phyloP scores from a whole-genome alignment of 1,284 basidiomycete genomes.

The Marasmius tenuissimus region DNA sequence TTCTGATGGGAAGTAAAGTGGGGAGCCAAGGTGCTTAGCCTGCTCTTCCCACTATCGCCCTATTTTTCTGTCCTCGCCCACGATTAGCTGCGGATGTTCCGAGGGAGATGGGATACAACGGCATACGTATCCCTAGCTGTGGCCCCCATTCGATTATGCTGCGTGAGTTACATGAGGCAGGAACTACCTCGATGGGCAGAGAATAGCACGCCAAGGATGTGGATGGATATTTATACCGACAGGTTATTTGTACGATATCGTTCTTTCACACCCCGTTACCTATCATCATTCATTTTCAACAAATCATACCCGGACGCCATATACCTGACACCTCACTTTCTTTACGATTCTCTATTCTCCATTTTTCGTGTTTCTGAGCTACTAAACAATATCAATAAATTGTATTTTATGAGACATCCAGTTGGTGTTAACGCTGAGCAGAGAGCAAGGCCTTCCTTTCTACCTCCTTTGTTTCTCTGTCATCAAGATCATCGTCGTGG shows the following conservation, averaged over 20 bases:
- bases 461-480: constrained; percentile 6
- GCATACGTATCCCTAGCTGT: background rate
- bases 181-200: too few relatives aligned
- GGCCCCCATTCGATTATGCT: background rate
- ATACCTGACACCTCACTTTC: background rate
- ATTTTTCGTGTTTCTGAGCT: background rate
- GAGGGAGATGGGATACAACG: background rate
- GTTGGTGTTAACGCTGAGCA: too few relatives aligned
- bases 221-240: background rate
- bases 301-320: constrained; percentile 2
- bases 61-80: background rate
- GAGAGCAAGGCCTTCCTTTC: too few relatives aligned
- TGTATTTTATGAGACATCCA: too few relatives aligned
- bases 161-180: background rate
- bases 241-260: background rate
- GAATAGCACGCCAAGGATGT: constrained; percentile 1
- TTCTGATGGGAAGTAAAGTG: constrained; percentile 37
- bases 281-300: background rate
- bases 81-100: background rate
- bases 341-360: background rate
- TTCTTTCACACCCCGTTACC: background rate
- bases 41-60: background rate
- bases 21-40: background rate
- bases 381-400: background rate
- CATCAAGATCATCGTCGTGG: background rate